Percentiles rank a stretch among this genome's conserved stretches.
Evolutionary conservation across 148 eudicot genomes (phyloP).

Genomic region (Persicaria maculosa): DNA sequence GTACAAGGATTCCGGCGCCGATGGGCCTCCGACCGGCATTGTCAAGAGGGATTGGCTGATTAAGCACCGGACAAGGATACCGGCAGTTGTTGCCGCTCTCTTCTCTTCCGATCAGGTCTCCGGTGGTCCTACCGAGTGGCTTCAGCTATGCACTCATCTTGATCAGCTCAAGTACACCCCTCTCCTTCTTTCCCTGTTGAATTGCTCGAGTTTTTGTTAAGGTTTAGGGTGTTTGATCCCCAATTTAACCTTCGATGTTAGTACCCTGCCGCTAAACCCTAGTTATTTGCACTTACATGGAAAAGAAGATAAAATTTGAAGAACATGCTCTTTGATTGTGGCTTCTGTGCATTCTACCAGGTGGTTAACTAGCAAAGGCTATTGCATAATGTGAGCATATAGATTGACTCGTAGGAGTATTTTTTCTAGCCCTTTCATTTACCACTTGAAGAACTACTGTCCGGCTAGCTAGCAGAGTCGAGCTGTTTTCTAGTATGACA

Average conservation of each 20-base stretch:
- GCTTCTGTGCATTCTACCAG: neutral
- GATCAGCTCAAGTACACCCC: constrained; percentile 67
- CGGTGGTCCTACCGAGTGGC: constrained; percentile 92
- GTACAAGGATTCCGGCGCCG: constrained; percentile 19
- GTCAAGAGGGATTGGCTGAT: constrained; percentile 74
- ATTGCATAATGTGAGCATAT: neutral
- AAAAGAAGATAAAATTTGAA: neutral
- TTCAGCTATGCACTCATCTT: constrained; percentile 67
- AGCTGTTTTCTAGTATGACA: neutral
- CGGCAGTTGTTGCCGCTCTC: constrained; percentile 66
- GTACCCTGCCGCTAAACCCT: neutral
- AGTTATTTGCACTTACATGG: neutral
- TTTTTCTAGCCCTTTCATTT: neutral
- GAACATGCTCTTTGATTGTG: neutral
- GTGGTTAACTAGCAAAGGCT: neutral
- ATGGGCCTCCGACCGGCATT: constrained; percentile 35
- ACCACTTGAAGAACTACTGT: neutral
- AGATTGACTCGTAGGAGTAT: neutral
- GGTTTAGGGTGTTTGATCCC: neutral
- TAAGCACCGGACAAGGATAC: constrained; percentile 81
- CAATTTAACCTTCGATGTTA: neutral
- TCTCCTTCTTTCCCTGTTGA: constrained; percentile 1
- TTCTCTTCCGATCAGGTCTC: constrained; percentile 51
- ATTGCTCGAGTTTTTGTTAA: neutral
- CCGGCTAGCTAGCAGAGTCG: neutral